These are phyloP conservation scores for Bryum argenteum DNA, from an alignment of 225 moss, liverwort and hornwort genomes.

Conservation along the genomic window DNA sequence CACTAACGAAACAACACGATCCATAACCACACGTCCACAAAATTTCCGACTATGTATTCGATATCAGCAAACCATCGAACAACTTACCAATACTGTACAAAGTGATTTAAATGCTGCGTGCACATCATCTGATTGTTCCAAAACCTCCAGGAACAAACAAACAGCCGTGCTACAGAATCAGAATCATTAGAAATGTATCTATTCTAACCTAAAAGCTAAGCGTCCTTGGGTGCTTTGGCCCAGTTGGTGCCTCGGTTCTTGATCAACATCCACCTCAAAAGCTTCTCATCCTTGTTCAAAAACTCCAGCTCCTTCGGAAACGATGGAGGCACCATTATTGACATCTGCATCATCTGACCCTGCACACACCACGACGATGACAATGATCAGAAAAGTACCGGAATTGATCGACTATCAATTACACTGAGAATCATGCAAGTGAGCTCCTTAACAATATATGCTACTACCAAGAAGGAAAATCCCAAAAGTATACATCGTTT, in stretches of 20 bases:
- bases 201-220: constrained; percentile 17
- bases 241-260: constrained; percentile 78
- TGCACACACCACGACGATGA: constrained; percentile 31
- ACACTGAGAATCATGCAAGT: no score
- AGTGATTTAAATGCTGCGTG: no score
- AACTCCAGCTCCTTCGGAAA: constrained; percentile 72
- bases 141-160: no score
- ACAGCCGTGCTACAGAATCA: neutral
- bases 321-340: constrained; percentile 82
- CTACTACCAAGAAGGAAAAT: neutral
- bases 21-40: no score
- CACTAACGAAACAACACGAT: no score
- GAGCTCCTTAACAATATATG: no score
- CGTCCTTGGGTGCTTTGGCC: constrained; percentile 59
- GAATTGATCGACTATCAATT: neutral
- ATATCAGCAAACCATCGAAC: no score
- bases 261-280: constrained; percentile 90
- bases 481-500: neutral
- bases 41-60: no score
- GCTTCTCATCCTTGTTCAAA: constrained; percentile 87
- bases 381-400: no score
- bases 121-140: no score
- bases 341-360: constrained; percentile 99
- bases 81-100: no score
- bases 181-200: constrained; percentile 10